Evolutionary conservation across 2,329 filamentous ascomycete species (phyloP).

Genomic region (Rhinocladiella mackenziei): DNA sequence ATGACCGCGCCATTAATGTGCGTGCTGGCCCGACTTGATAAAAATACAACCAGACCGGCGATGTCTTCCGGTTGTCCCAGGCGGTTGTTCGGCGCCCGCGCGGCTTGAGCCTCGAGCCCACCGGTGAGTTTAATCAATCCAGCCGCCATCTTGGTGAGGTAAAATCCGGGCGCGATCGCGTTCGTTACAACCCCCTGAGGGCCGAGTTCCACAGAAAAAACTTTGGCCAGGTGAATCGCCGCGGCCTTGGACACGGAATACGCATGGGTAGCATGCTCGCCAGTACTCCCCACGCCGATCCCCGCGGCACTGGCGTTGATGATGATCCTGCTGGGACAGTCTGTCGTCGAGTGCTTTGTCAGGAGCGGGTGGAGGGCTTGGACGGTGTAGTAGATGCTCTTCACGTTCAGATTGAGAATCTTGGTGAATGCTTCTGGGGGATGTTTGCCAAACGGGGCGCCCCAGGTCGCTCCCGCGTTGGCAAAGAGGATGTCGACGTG

Average conservation of each 20-base stretch:
- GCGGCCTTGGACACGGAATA: constrained; percentile 75
- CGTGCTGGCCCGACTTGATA: constrained; percentile 37
- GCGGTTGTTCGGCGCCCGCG: constrained; percentile 61
- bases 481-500: constrained; percentile 38
- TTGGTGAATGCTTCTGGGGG: constrained; percentile 37
- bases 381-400: constrained; percentile 40
- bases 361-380: constrained; percentile 38
- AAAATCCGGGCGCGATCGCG: constrained; percentile 64
- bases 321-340: constrained; percentile 38
- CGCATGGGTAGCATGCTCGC: constrained; percentile 39
- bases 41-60: constrained; percentile 69
- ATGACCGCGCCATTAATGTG: background rate
- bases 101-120: background rate
- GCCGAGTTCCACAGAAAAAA: constrained; percentile 53
- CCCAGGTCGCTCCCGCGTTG: constrained; percentile 41
- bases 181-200: constrained; percentile 73
- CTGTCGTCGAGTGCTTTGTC: constrained; percentile 31
- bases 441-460: constrained; percentile 37
- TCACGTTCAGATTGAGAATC: constrained; percentile 40
- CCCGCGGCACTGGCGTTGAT: constrained; percentile 38
- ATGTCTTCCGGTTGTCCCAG: constrained; percentile 73
- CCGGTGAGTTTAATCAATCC: background rate
- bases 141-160: constrained; percentile 46
- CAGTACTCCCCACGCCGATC: constrained; percentile 36
- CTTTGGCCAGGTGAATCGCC: constrained; percentile 69